Percentiles rank a stretch among this genome's conserved stretches.
Evolutionary conservation across 495 filamentous ascomycete genomes (phyloP).

Genomic region (Neurospora sp.): DNA sequence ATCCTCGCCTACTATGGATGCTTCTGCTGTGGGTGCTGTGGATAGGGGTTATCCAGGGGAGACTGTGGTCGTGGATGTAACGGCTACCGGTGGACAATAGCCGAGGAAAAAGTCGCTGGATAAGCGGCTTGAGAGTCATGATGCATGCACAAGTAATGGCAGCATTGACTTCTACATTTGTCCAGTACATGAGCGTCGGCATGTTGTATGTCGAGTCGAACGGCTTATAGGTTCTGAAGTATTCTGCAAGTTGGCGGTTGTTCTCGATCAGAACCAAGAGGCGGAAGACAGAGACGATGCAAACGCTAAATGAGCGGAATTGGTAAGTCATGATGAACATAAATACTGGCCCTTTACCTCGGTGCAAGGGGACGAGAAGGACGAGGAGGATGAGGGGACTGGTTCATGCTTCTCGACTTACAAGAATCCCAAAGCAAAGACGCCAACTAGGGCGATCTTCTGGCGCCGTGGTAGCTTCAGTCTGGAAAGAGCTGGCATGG

Average conservation of each 20-base stretch:
- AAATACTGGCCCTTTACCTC: neutral
- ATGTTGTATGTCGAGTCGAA: conserved; percentile 16
- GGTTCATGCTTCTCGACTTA: conserved; percentile 1
- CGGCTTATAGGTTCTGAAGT: neutral
- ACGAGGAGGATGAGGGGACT: neutral
- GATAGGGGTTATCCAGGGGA: conserved; percentile 18
- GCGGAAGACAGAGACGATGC: conserved; percentile 18
- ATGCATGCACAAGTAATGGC: conserved; percentile 19
- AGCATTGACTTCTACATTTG: conserved; percentile 18
- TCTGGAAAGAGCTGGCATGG: conserved; percentile 16
- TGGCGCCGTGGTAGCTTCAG: conserved; percentile 17
- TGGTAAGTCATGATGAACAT: neutral
- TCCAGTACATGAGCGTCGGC: conserved; percentile 21
- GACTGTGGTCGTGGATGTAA: conserved; percentile 8
- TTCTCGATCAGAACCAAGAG: conserved; percentile 14
- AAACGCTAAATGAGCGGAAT: conserved; percentile 9
- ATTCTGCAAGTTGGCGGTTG: neutral
- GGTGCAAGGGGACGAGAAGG: neutral
- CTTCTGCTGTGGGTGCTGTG: neutral
- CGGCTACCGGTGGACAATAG: conserved; percentile 5
- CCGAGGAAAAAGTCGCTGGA: conserved; percentile 15
- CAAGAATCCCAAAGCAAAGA: conserved; percentile 23
- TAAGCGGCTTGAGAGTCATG: conserved; percentile 23
- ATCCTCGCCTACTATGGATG: neutral
- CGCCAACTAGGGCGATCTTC: conserved; percentile 16